Conservation (phyloP, 1,284 basidiomycete genomes). For the Cutaneotrichosporon sp. region DNA sequence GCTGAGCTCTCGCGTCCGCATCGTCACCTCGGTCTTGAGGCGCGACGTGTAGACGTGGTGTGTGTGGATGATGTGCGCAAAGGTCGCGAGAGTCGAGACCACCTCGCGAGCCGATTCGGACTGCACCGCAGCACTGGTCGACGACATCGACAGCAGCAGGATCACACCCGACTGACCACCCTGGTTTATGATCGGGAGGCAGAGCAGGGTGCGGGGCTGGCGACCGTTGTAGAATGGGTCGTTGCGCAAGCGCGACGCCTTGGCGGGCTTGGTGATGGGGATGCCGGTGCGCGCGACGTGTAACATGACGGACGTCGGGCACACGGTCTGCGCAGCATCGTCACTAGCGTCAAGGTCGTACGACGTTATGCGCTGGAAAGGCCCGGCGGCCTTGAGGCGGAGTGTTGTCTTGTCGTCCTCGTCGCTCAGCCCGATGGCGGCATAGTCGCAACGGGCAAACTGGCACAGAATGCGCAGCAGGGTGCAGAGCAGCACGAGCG, state of each 20-base stretch:
- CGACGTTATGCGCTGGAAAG: conserved; percentile 32
- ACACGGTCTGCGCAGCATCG: conserved; percentile 26
- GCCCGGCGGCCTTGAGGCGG: conserved; percentile 38
- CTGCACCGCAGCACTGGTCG: conserved; percentile 25
- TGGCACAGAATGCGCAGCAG: conserved; percentile 41
- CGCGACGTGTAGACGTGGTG: conserved; percentile 37
- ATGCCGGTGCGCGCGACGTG: conserved; percentile 41
- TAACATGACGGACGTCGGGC: conserved; percentile 38
- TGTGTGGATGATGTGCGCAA: conserved; percentile 37
- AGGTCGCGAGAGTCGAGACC: conserved; percentile 35
- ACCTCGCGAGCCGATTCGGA: conserved; percentile 33
- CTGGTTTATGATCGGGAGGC: conserved; percentile 41
- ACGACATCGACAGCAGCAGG: conserved; percentile 34
- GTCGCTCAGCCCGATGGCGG: conserved; percentile 39
- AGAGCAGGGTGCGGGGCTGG: conserved; percentile 33
- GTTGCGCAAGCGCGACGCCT: conserved; percentile 24
- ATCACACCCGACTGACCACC: conserved; percentile 38
- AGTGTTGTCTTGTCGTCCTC: conserved; percentile 27
- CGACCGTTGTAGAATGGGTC: conserved; percentile 38
- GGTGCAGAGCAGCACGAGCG: conserved; percentile 35
- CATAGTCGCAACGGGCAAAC: conserved; percentile 41
- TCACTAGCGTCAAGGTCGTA: conserved; percentile 35
- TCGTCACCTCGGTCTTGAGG: conserved; percentile 35
- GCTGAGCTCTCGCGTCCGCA: conserved; percentile 37
- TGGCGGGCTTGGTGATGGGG: conserved; percentile 28